Evolutionary conservation across 441 rosid species (phyloP), one percentile per base, ranked within the genome.

Genomic region (Populus hybrid): DNA sequence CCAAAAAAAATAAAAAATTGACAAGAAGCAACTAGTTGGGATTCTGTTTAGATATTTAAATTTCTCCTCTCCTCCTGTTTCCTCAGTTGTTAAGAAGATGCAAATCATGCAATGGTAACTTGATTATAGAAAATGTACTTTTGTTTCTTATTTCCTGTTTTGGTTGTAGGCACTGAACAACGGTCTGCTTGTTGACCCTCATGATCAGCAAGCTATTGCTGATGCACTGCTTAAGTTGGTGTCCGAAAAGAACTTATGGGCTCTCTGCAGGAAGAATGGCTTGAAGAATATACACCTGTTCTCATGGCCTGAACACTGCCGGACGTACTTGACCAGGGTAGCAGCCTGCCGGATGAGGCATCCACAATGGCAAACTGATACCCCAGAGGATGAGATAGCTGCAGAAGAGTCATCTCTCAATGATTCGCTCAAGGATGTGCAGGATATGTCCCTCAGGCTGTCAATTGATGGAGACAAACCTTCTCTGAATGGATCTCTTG

Each of bases 231-330:
- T 95, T 66, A 95, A 92, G 87, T 76, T 95, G 78, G 99, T 95
- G 21, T 94, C 98, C 1, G 99, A 95, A 86, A 95, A 93, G 85
- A 90, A 90, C 85, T 72, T 94, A 77, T 95, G 99, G 99, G 86
- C 82, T 69, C 95, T 92, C 2, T 95, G 99, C 74, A 83, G 91
- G 81, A 94, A 87, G 79, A 94, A 94, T 79, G 98, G 98, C 42
- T 95, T 94, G 99, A 95, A 94, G 85, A 95, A 95, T 80, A 94
- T 95, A 82, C 97, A 92, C 83, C 88, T 95, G 42, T 95, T 86
- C 82, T 95, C 98, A 9, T 95, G 99, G 99, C 99, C 99, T 2
- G 99, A 95, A 78, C 99, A 95, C 79, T 95, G 99, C 73, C 91
- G 98, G n/a, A 92, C 95, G 56, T 95, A 95, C 93, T 86, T 95